These are phyloP conservation scores for Fraxinus americana DNA, from an alignment of 257 asterid species.

Conservation along the genomic window DNA sequence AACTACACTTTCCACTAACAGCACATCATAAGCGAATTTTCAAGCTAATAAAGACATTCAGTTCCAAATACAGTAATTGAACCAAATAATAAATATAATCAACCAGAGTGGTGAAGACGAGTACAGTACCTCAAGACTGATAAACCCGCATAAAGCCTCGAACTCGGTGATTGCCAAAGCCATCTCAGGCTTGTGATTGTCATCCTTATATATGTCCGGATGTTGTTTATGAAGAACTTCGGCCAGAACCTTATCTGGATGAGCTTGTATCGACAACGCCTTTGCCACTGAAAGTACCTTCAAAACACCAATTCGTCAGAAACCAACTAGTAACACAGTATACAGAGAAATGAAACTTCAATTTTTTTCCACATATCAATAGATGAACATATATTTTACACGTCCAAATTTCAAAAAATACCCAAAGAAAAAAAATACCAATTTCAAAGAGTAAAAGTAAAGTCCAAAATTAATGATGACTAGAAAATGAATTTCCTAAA, in stretches of 20 bases:
- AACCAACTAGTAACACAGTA: background rate
- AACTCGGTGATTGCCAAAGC: slow-evolving; percentile 86
- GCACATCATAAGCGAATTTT: background rate
- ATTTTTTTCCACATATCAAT: background rate
- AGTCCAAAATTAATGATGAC: background rate
- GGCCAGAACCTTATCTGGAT: slow-evolving; percentile 92
- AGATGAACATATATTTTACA: background rate
- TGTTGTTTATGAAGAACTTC: slow-evolving; percentile 63
- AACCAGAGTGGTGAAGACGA: slow-evolving; percentile 7
- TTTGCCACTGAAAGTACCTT: slow-evolving; percentile 91
- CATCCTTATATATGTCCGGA: slow-evolving; percentile 80
- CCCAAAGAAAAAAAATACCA: background rate
- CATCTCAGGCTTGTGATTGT: slow-evolving; percentile 99
- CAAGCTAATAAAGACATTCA: slow-evolving; percentile 10
- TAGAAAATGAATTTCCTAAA: background rate
- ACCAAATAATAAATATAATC: background rate
- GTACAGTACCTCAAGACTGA: slow-evolving; percentile 62
- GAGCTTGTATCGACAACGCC: slow-evolving; percentile 95
- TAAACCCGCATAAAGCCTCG: slow-evolving; percentile 90
- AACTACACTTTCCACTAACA: background rate
- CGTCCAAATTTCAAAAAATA: background rate
- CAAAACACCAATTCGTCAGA: slow-evolving; percentile 5
- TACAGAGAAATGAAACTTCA: background rate
- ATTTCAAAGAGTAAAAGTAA: background rate
- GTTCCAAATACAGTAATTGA: slow-evolving; percentile 3